Evolutionary conservation across 345 rosid genomes (phyloP).

Genomic region (Syzygium aromaticum): DNA sequence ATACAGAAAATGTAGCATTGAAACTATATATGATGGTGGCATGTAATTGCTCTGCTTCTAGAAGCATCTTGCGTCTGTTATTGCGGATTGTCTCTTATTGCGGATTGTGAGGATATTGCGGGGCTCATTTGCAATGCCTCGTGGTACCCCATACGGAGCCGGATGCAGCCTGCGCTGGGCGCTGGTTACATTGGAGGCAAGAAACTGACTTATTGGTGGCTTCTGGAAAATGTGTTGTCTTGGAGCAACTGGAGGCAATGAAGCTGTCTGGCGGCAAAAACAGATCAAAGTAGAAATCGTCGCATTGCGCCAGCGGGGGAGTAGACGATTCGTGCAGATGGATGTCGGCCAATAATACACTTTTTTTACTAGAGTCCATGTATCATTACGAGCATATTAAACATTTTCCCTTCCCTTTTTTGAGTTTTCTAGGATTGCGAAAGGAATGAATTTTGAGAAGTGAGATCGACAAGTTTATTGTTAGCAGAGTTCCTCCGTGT

Average conservation of each 20-base stretch:
- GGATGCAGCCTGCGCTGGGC: not conserved
- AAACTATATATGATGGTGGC: not conserved
- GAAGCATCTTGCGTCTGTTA: not conserved
- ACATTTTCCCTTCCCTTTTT: not conserved
- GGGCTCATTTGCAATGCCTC: not conserved
- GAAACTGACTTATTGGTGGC: not conserved
- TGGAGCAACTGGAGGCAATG: not conserved
- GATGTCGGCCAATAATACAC: not conserved
- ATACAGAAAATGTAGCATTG: not conserved
- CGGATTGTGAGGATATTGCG: not conserved
- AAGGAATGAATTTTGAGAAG: not conserved
- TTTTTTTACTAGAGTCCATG: not conserved
- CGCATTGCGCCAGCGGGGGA: not conserved
- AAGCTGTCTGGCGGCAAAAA: not conserved
- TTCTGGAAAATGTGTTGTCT: not conserved
- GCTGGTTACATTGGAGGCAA: not conserved
- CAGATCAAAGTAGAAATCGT: not conserved
- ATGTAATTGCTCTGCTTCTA: not conserved
- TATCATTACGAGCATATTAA: not conserved
- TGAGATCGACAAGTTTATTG: not conserved
- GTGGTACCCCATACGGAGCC: not conserved
- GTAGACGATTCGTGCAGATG: not conserved
- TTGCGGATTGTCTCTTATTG: not conserved
- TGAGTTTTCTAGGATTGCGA: not conserved
- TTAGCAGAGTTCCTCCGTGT: not conserved